A percentile compares a stretch with the other conserved stretches of the same genome.
phyloP scores from a whole-genome alignment of 2,329 filamentous ascomycete genomes.

The Leptographium wingfieldii region DNA sequence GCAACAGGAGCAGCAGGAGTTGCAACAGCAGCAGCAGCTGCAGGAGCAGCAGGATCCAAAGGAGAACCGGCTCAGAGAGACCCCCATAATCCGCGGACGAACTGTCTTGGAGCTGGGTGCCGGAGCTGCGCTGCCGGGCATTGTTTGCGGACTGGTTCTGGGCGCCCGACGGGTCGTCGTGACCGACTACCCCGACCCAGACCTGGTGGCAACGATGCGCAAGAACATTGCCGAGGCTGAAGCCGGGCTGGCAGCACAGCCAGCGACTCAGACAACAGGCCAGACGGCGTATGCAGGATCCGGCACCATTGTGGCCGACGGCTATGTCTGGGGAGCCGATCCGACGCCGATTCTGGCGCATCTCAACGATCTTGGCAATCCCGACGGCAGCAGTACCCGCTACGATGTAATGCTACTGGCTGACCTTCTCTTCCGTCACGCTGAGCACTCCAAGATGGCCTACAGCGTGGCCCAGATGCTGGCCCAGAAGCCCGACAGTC shows the following conservation, averaged over 20 bases:
- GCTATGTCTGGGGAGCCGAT: conserved; percentile 74
- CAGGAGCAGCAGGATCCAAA: not conserved
- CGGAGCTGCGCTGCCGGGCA: conserved; percentile 70
- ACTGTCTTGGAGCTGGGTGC: conserved; percentile 84
- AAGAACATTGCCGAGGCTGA: conserved; percentile 55
- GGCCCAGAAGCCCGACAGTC: conserved; percentile 37
- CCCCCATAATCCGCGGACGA: conserved; percentile 43
- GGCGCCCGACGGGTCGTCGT: conserved; percentile 63
- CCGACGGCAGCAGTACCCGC: conserved; percentile 13
- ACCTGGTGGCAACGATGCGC: conserved; percentile 68
- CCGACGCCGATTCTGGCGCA: conserved; percentile 43
- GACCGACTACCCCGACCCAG: conserved; percentile 79
- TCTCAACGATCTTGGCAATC: conserved; percentile 33
- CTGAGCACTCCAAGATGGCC: conserved; percentile 69
- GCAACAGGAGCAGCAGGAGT: not conserved
- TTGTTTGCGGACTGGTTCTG: conserved; percentile 57
- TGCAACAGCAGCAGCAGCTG: conserved; percentile 18
- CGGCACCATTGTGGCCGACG: conserved; percentile 37
- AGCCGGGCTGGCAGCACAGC: not conserved
- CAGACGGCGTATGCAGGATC: not conserved
- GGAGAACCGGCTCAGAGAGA: not conserved
- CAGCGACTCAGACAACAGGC: not conserved
- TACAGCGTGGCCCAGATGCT: conserved; percentile 58
- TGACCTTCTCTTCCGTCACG: conserved; percentile 83
- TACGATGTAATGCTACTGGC: conserved; percentile 82